phyloP scores from a whole-genome alignment of 257 asterid genomes.

The Marsdenia floribunda region DNA sequence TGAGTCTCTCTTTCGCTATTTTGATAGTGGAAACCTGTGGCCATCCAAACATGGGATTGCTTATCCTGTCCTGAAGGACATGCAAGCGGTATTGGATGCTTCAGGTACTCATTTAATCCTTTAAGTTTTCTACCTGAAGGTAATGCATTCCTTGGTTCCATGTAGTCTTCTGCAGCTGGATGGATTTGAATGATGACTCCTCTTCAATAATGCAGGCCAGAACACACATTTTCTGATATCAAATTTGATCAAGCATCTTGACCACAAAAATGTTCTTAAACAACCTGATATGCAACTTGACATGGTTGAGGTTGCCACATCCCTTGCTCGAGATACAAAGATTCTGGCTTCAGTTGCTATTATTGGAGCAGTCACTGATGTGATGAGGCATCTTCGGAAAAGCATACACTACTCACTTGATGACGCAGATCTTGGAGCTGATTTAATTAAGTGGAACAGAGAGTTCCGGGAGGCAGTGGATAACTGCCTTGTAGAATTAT shows the following conservation, averaged over 20 bases:
- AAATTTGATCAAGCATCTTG: slow-evolving; percentile 84
- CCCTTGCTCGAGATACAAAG: slow-evolving; percentile 70
- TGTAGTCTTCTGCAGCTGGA: not conserved
- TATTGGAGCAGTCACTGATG: slow-evolving; percentile 78
- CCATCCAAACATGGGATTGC: slow-evolving; percentile 64
- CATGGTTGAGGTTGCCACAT: slow-evolving; percentile 64
- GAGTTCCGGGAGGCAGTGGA: slow-evolving; percentile 74
- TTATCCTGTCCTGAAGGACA: slow-evolving; percentile 81
- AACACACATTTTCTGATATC: slow-evolving; percentile 78
- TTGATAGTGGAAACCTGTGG: slow-evolving; percentile 77
- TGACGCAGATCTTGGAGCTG: slow-evolving; percentile 67
- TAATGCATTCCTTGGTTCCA: slow-evolving; percentile 6
- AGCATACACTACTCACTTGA: slow-evolving; percentile 81
- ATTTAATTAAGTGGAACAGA: slow-evolving; percentile 65
- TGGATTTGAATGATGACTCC: not conserved
- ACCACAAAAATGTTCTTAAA: slow-evolving; percentile 79
- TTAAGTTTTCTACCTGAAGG: not conserved
- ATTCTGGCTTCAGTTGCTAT: slow-evolving; percentile 67
- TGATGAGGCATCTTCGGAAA: slow-evolving; percentile 91
- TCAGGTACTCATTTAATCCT: slow-evolving; percentile 45
- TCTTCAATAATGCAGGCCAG: slow-evolving; percentile 56
- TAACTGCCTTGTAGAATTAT: slow-evolving; percentile 74
- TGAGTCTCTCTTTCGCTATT: slow-evolving; percentile 84
- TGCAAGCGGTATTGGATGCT: slow-evolving; percentile 83
- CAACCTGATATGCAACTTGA: slow-evolving; percentile 91